A percentile compares a stretch with the other conserved stretches of the same genome.
These are phyloP conservation scores for Lichtheimia hyalospora DNA, from an alignment of 371 early-diverging fungal genomes.

Conservation along the genomic window DNA sequence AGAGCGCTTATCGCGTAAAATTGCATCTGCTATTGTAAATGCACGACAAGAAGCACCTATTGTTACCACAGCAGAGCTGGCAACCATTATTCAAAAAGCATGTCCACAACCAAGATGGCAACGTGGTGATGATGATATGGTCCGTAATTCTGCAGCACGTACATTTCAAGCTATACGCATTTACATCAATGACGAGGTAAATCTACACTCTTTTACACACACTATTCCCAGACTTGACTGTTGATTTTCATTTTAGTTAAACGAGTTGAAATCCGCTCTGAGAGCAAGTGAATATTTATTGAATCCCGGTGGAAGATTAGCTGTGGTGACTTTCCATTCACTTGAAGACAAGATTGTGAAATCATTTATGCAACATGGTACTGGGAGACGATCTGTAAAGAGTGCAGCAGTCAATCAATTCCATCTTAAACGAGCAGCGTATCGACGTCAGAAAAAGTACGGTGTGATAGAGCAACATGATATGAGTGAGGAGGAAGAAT, in stretches of 20 bases:
- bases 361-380: conserved; percentile 50
- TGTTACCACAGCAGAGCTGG: conserved; percentile 54
- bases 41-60: conserved; percentile 55
- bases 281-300: conserved; percentile 54
- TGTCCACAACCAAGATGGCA: conserved; percentile 54
- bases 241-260: conserved; percentile 28
- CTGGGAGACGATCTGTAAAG: conserved; percentile 25
- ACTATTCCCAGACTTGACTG: too few relatives aligned
- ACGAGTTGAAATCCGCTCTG: conserved; percentile 54
- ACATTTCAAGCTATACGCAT: conserved; percentile 67
- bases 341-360: conserved; percentile 76
- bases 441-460: conserved; percentile 25
- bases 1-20: conserved; percentile 58
- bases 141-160: conserved; percentile 53
- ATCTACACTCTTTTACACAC: too few relatives aligned
- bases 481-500: neutral
- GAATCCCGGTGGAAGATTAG: conserved; percentile 54
- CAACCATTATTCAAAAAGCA: conserved; percentile 51
- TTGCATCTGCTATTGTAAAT: conserved; percentile 63
- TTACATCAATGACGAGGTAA: conserved; percentile 72
- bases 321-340: conserved; percentile 73
- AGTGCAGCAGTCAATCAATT: conserved; percentile 39
- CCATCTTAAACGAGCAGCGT: conserved; percentile 29
- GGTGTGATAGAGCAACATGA: conserved; percentile 2
- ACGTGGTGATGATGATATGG: conserved; percentile 44